Evolutionary conservation across 495 filamentous ascomycete genomes (phyloP).

Genomic region (Penicillium bialowiezense): DNA sequence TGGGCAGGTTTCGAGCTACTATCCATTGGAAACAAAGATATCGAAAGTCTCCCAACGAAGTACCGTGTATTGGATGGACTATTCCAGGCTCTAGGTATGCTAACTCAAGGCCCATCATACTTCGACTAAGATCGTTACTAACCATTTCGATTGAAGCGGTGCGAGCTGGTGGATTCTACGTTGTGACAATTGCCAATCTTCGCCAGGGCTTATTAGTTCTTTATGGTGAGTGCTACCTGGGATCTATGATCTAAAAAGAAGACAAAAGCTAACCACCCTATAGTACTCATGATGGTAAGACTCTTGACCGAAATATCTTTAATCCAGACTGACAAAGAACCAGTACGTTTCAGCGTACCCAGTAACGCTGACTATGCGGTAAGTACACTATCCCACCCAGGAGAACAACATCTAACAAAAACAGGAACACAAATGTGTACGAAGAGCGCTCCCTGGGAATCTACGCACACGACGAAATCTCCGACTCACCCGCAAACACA

Average conservation of each 20-base stretch:
- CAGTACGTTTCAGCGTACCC: constrained; percentile 65
- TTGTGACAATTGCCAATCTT: constrained; percentile 67
- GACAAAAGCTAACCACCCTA: constrained; percentile 10
- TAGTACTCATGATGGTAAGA: constrained; percentile 77
- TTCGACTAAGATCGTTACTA: constrained; percentile 13
- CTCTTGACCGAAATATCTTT: neutral
- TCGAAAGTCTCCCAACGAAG: constrained; percentile 53
- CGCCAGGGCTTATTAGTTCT: constrained; percentile 73
- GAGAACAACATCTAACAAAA: neutral
- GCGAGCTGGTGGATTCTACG: constrained; percentile 79
- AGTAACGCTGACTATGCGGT: constrained; percentile 54
- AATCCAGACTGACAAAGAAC: constrained; percentile 7
- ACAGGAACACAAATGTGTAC: constrained; percentile 68
- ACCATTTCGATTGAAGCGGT: constrained; percentile 48
- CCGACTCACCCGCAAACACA: constrained; percentile 14
- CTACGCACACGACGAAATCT: constrained; percentile 46
- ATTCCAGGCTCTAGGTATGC: constrained; percentile 67
- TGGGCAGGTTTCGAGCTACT: constrained; percentile 80
- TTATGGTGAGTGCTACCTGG: constrained; percentile 47
- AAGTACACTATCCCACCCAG: constrained; percentile 3
- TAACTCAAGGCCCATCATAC: neutral
- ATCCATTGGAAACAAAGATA: constrained; percentile 66
- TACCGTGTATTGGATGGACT: constrained; percentile 72
- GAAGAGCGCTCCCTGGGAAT: constrained; percentile 72
- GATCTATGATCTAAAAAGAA: neutral